Evolutionary conservation across 495 filamentous ascomycete species (phyloP).

Genomic region (Physcia stellaris): DNA sequence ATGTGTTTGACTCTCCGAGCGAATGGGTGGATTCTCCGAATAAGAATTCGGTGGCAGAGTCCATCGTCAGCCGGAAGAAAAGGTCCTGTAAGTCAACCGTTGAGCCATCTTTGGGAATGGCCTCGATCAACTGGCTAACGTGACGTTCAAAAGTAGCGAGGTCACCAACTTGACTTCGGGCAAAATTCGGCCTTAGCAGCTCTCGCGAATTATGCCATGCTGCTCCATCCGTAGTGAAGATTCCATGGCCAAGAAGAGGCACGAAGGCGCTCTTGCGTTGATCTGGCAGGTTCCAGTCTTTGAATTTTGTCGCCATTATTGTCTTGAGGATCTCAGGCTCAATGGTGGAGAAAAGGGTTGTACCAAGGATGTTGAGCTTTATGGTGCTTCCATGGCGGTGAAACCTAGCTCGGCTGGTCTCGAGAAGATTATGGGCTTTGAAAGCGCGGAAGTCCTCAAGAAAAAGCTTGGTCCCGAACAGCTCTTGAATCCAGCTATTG

Average conservation of each 20-base stretch:
- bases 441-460: neutral
- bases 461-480: conserved; percentile 5
- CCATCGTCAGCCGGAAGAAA: conserved; percentile 49
- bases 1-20: conserved; percentile 20
- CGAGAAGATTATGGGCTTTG: conserved; percentile 5
- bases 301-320: conserved; percentile 68
- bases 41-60: conserved; percentile 55
- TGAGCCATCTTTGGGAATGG: conserved; percentile 29
- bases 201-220: conserved; percentile 48
- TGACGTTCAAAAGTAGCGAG: conserved; percentile 42
- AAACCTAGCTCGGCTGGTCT: neutral
- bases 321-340: conserved; percentile 85
- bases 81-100: conserved; percentile 48
- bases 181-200: conserved; percentile 32
- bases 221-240: conserved; percentile 59
- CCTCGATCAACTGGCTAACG: conserved; percentile 36
- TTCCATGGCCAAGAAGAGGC: conserved; percentile 42
- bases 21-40: conserved; percentile 42
- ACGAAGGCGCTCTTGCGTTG: conserved; percentile 28
- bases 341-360: conserved; percentile 37
- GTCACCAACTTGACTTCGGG: conserved; percentile 24
- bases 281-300: conserved; percentile 42
- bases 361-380: conserved; percentile 16
- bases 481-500: conserved; percentile 6
- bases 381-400: conserved; percentile 15